Conservation (phyloP, 148 eudicot species). For the Cornus controversa region DNA sequence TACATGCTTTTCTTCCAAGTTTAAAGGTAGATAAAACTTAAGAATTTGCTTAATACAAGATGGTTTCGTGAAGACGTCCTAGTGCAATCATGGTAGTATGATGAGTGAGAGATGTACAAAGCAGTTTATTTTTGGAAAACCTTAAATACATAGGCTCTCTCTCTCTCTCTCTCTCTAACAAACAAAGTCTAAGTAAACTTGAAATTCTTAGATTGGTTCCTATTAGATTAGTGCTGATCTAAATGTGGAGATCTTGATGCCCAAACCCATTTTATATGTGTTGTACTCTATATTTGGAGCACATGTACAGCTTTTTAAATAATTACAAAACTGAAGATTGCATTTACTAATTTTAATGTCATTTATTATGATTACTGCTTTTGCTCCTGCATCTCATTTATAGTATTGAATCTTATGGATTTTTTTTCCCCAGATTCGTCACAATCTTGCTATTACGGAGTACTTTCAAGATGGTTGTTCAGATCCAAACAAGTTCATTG, state of each 20-base stretch:
- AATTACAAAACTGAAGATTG: background rate
- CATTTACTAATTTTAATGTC: background rate
- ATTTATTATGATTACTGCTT: background rate
- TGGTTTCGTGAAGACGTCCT: background rate
- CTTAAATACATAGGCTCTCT: background rate
- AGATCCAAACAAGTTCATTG: constrained; percentile 72
- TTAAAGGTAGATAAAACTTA: background rate
- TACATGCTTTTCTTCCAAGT: background rate
- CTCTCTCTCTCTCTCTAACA: background rate
- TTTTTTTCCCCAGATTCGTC: constrained; percentile 53
- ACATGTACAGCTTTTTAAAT: background rate
- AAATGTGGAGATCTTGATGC: background rate
- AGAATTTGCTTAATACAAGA: background rate
- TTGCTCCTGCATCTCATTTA: constrained; percentile 14
- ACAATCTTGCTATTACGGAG: constrained; percentile 70
- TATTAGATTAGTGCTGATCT: background rate
- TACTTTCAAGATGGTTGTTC: constrained; percentile 70
- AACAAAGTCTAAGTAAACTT: background rate
- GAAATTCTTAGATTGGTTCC: too few relatives aligned
- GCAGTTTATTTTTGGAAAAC: background rate
- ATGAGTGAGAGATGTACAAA: background rate
- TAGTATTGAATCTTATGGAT: background rate
- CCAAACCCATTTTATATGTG: background rate
- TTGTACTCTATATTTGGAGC: background rate
- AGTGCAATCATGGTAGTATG: background rate